Evolutionary conservation across 345 rosid genomes (phyloP).

Genomic region (Ailanthus altissimus): DNA sequence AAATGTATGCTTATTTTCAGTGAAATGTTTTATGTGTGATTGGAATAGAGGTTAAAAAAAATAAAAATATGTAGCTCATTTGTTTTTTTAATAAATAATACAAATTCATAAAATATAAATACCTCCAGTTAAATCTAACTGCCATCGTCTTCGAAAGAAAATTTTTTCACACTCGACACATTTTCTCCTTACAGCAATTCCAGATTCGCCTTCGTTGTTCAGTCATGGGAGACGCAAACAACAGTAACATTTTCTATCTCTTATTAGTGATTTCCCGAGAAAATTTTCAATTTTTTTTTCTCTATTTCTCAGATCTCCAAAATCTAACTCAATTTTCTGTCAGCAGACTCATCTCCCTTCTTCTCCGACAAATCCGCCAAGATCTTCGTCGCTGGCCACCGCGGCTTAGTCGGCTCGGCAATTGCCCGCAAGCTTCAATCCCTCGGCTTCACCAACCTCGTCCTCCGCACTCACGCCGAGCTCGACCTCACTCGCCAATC

Average conservation of each 20-base stretch:
- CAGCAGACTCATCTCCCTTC: slow-evolving; percentile 38
- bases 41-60: too few relatives aligned
- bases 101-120: too few relatives aligned
- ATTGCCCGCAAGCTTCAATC: slow-evolving; percentile 71
- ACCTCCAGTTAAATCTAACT: background rate
- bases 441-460: slow-evolving; percentile 63
- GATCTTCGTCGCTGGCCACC: slow-evolving; percentile 94
- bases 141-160: background rate
- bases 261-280: background rate
- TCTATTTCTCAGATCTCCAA: background rate
- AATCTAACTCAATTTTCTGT: background rate
- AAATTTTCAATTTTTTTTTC: background rate
- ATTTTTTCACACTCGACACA: background rate
- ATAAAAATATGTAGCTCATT: too few relatives aligned
- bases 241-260: background rate
- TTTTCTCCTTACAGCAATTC: background rate
- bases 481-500: slow-evolving; percentile 87
- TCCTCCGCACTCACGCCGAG: slow-evolving; percentile 71
- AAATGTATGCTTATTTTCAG: too few relatives aligned
- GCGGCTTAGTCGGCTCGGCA: slow-evolving; percentile 91
- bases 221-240: slow-evolving; percentile 7
- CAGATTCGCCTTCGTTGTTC: background rate
- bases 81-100: too few relatives aligned
- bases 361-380: slow-evolving; percentile 68
- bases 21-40: too few relatives aligned